phyloP scores from a whole-genome alignment of 2,329 filamentous ascomycete species.

The Epichloe uncinata region DNA sequence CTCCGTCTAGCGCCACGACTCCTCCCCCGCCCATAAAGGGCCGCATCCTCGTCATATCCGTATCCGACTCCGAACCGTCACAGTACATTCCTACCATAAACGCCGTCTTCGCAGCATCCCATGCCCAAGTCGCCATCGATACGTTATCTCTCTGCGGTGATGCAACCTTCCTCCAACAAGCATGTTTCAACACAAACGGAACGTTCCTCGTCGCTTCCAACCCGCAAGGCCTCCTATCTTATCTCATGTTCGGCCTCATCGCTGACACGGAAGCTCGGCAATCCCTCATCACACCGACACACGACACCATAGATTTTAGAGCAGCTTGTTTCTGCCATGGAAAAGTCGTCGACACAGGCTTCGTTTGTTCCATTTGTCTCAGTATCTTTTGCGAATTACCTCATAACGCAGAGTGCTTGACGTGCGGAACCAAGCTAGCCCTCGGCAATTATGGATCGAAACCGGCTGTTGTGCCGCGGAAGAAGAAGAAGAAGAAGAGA shows the following conservation, averaged over 20 bases:
- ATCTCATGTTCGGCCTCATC: conserved; percentile 88
- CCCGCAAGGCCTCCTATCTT: conserved; percentile 68
- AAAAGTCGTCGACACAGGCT: conserved; percentile 79
- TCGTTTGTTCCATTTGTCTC: conserved; percentile 90
- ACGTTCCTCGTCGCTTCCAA: conserved; percentile 39
- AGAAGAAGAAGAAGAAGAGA: conserved; percentile 67
- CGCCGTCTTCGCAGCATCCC: conserved; percentile 86
- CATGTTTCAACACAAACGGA: conserved; percentile 49
- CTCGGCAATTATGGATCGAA: conserved; percentile 63
- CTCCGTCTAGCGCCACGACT: conserved; percentile 19
- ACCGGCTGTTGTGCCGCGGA: conserved; percentile 59
- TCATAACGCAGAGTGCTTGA: conserved; percentile 56
- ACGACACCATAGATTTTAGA: conserved; percentile 84
- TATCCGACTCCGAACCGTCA: conserved; percentile 68
- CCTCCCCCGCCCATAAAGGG: conserved; percentile 22
- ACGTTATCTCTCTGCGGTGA: conserved; percentile 75
- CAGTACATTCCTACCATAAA: conserved; percentile 99
- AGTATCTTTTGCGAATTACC: conserved; percentile 74
- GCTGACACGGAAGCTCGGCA: conserved; percentile 44
- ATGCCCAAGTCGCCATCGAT: conserved; percentile 79
- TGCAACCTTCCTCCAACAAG: conserved; percentile 89
- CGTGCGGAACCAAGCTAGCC: conserved; percentile 68
- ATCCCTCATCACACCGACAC: conserved; percentile 63
- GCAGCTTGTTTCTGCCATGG: conserved; percentile 98
- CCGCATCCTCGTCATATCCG: conserved; percentile 80